Evolutionary conservation across 495 filamentous ascomycete genomes (phyloP).

Genomic region (Aspergillus nanangensis): DNA sequence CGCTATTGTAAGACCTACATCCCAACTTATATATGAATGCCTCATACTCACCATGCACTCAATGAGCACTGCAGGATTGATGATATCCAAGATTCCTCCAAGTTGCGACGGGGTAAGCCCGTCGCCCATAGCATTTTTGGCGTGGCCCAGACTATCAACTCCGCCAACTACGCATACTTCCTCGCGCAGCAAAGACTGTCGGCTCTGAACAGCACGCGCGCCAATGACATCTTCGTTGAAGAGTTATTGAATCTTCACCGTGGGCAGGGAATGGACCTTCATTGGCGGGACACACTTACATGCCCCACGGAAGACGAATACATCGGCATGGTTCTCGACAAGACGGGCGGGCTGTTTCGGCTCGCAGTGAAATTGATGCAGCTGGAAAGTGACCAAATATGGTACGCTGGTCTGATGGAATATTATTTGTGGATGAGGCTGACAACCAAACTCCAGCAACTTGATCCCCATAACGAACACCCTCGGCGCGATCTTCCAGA

Average conservation of each 20-base stretch:
- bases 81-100: slow-evolving; percentile 75
- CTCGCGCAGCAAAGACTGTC: slow-evolving; percentile 63
- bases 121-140: slow-evolving; percentile 88
- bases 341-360: slow-evolving; percentile 88
- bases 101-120: slow-evolving; percentile 74
- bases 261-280: slow-evolving; percentile 91
- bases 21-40: not conserved
- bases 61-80: slow-evolving; percentile 52
- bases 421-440: slow-evolving; percentile 24
- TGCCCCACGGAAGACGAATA: slow-evolving; percentile 91
- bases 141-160: slow-evolving; percentile 87
- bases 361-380: slow-evolving; percentile 85
- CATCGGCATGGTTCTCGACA: slow-evolving; percentile 88
- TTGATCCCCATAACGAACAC: slow-evolving; percentile 75
- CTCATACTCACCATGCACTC: not conserved
- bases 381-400: slow-evolving; percentile 1
- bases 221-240: slow-evolving; percentile 67
- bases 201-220: slow-evolving; percentile 55
- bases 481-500: slow-evolving; percentile 83
- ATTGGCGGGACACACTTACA: slow-evolving; percentile 79
- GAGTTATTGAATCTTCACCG: slow-evolving; percentile 80
- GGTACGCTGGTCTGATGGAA: slow-evolving; percentile 33
- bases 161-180: slow-evolving; percentile 89
- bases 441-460: slow-evolving; percentile 29
- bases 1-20: slow-evolving; percentile 59